Evolutionary conservation across 148 eudicot species (phyloP).

Genomic region (Tetragonia tetragonoides): DNA sequence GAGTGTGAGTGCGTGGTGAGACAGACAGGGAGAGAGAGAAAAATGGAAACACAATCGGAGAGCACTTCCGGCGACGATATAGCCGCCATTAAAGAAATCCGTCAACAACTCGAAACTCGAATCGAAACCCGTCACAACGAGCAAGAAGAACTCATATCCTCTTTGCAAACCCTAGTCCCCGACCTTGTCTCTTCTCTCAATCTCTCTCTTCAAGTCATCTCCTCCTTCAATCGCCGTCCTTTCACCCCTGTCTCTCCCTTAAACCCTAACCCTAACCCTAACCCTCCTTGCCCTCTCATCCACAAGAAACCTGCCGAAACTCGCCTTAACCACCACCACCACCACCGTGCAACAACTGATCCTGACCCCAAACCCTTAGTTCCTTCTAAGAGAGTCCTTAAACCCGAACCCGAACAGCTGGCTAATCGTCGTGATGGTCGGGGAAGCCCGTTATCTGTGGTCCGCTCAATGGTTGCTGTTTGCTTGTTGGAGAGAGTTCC

Average conservation of each 20-base stretch:
- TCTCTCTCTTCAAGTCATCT: conserved; percentile 62
- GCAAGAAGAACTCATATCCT: conserved; percentile 59
- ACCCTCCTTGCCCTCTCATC: conserved; percentile 17
- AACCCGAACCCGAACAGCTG: not conserved
- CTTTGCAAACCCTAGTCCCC: conserved; percentile 74
- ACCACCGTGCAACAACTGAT: conserved; percentile 1
- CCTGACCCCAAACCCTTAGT: conserved; percentile 12
- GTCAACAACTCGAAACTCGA: conserved; percentile 60
- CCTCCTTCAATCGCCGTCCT: conserved; percentile 55
- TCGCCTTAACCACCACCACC: conserved; percentile 17
- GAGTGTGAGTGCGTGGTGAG: too few relatives aligned
- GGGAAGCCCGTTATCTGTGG: conserved; percentile 46
- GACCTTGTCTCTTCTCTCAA: conserved; percentile 75
- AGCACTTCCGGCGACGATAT: conserved; percentile 34
- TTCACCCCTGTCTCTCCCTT: conserved; percentile 42
- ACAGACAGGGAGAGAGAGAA: not conserved
- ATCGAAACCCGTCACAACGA: conserved; percentile 43
- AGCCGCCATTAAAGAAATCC: conserved; percentile 41
- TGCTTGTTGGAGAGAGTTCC: conserved; percentile 76
- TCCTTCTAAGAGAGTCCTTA: not conserved
- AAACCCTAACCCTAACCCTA: conserved; percentile 35
- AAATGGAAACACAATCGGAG: conserved; percentile 43
- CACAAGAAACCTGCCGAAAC: conserved; percentile 23
- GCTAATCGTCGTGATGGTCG: conserved; percentile 26
- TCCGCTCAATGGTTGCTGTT: conserved; percentile 69